Percentiles rank a stretch among this genome's conserved stretches.
phyloP scores from a whole-genome alignment of 2,329 filamentous ascomycete species.

The Cercospora citrullina region DNA sequence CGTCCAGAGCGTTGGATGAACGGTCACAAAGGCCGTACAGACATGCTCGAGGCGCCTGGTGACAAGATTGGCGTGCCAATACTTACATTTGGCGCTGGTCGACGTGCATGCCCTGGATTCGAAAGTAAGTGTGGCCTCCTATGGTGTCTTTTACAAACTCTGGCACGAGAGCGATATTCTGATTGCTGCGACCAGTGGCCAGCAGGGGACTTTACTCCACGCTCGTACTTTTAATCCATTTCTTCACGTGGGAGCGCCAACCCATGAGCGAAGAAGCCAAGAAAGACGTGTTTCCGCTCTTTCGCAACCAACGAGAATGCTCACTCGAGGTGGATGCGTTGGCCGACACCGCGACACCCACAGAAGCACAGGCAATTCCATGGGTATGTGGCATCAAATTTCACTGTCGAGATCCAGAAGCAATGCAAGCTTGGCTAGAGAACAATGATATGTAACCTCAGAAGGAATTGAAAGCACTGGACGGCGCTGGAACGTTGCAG shows the following conservation, averaged over 20 bases:
- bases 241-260: not conserved
- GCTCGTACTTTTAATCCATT: not conserved
- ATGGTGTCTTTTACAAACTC: not conserved
- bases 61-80: not conserved
- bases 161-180: not conserved
- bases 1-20: not conserved
- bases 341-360: not conserved
- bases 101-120: not conserved
- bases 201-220: not conserved
- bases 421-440: not conserved
- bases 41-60: not conserved
- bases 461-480: not conserved
- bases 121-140: not conserved
- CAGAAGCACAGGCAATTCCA: not conserved
- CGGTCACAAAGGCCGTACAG: not conserved
- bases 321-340: not conserved
- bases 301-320: not conserved
- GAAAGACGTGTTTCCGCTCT: not conserved
- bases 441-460: not conserved
- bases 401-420: not conserved
- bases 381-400: not conserved
- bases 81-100: not conserved
- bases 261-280: constrained; percentile 1
- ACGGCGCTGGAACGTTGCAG: not conserved
- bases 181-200: not conserved